These are phyloP conservation scores for Niebla homalea DNA, from an alignment of 495 filamentous ascomycete species.

Conservation along the genomic window DNA sequence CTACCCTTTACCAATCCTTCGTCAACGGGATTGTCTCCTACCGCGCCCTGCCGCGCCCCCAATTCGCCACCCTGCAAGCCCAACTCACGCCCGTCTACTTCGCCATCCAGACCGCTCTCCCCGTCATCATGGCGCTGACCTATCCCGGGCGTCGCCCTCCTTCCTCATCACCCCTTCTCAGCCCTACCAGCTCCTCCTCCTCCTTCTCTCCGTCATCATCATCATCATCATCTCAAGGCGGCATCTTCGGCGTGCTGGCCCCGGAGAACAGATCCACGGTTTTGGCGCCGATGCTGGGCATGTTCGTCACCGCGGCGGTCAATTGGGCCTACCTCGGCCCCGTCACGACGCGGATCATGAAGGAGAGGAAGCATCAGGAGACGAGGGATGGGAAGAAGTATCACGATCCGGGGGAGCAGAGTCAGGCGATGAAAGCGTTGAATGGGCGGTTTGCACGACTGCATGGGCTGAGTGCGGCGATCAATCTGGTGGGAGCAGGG, in stretches of 20 bases:
- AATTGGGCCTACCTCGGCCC: conserved; percentile 62
- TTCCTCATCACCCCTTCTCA: conserved; percentile 2
- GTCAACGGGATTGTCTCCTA: conserved; percentile 63
- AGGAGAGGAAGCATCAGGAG: conserved; percentile 63
- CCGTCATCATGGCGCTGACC: conserved; percentile 63
- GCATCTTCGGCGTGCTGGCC: conserved; percentile 43
- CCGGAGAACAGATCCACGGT: conserved; percentile 42
- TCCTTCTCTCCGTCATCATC: conserved; percentile 4
- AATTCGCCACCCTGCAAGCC: conserved; percentile 67
- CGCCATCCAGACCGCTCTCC: conserved; percentile 59
- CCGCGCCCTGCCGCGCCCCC: conserved; percentile 56
- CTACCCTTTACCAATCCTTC: conserved; percentile 75
- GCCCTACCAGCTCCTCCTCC: no score
- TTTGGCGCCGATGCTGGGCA: conserved; percentile 49
- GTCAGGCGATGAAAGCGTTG: conserved; percentile 64
- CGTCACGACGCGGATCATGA: conserved; percentile 56
- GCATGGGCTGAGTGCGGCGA: conserved; percentile 62
- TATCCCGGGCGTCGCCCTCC: conserved; percentile 39
- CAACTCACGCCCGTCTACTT: conserved; percentile 82
- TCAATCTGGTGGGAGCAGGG: conserved; percentile 58
- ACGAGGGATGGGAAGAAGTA: conserved; percentile 71
- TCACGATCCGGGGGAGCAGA: conserved; percentile 61
- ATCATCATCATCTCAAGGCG: conserved; percentile 19
- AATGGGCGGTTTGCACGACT: conserved; percentile 68
- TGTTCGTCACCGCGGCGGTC: conserved; percentile 46